A percentile compares a stretch with the other conserved stretches of the same genome.
Conservation (phyloP, 768 basidiomycete species). For the Naganishia onofrii region DNA sequence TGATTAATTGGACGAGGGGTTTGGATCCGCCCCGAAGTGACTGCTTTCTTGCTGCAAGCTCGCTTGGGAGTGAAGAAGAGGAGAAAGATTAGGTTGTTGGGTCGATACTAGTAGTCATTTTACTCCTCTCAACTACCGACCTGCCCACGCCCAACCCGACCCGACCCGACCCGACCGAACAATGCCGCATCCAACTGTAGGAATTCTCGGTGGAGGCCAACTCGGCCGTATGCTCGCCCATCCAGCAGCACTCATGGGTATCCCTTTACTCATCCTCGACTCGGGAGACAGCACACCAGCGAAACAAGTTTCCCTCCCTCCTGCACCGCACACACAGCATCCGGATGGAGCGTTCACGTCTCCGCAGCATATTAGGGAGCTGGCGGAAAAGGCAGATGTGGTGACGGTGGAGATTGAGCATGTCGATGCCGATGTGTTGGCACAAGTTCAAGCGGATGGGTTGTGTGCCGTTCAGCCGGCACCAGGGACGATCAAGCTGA, state of each 20-base stretch:
- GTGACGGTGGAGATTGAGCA: conserved; percentile 97
- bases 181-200: conserved; percentile 50
- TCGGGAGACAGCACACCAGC: conserved; percentile 76
- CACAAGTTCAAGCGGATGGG: conserved; percentile 52
- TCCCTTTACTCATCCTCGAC: conserved; percentile 81
- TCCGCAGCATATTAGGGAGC: conserved; percentile 69
- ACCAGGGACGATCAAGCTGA: conserved; percentile 74
- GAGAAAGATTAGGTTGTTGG: too few species aligned
- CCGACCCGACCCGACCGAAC: background rate
- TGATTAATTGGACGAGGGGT: background rate
- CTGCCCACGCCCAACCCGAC: background rate
- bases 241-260: conserved; percentile 80
- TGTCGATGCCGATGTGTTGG: conserved; percentile 73
- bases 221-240: conserved; percentile 94
- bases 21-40: conserved; percentile 21
- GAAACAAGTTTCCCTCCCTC: conserved; percentile 74
- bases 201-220: conserved; percentile 73
- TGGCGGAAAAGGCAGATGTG: conserved; percentile 77
- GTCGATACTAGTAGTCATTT: background rate
- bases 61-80: too few species aligned
- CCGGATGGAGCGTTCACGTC: conserved; percentile 87
- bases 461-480: conserved; percentile 64
- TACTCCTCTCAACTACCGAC: background rate
- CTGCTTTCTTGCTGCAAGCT: too few species aligned
- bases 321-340: conserved; percentile 58